These are phyloP conservation scores for Crassisporium funariophilum DNA, from an alignment of 768 basidiomycete genomes.

Conservation along the genomic window DNA sequence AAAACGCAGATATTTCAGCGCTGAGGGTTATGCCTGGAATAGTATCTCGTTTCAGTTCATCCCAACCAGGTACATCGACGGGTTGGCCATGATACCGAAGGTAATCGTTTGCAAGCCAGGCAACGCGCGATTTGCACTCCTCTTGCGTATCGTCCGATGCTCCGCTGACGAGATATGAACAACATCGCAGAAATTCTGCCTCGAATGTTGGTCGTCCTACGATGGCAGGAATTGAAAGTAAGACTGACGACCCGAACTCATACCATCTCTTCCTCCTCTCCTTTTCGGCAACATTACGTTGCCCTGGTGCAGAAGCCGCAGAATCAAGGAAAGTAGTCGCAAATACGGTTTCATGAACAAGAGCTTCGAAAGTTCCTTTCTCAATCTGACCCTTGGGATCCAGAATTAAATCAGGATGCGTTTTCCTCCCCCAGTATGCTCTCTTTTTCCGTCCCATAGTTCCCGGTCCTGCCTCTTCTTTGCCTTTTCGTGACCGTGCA, in stretches of 20 bases:
- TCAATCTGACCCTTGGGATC: conserved; percentile 43
- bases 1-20: conserved; percentile 18
- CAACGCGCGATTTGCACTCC: conserved; percentile 47
- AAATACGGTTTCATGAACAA: conserved; percentile 82
- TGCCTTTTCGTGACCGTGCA: conserved; percentile 29
- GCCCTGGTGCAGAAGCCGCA: conserved; percentile 14
- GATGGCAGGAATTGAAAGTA: conserved; percentile 62
- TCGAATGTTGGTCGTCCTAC: conserved; percentile 63
- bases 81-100: conserved; percentile 57
- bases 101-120: conserved; percentile 71
- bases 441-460: conserved; percentile 54
- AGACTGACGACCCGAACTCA: conserved; percentile 60
- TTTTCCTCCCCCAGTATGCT: conserved; percentile 75
- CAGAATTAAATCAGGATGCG: conserved; percentile 70
- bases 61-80: conserved; percentile 56
- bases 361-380: conserved; percentile 75
- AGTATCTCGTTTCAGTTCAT: conserved; percentile 53
- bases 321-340: conserved; percentile 57
- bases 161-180: conserved; percentile 63
- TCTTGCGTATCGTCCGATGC: conserved; percentile 45
- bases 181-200: conserved; percentile 68
- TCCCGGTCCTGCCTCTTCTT: conserved; percentile 18
- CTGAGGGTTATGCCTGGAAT: conserved; percentile 44
- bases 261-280: conserved; percentile 47
- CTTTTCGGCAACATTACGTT: conserved; percentile 11